Base-by-base conservation (phyloP, 2,329 filamentous ascomycete genomes). In the Tolypocladium pustulatum region DNA sequence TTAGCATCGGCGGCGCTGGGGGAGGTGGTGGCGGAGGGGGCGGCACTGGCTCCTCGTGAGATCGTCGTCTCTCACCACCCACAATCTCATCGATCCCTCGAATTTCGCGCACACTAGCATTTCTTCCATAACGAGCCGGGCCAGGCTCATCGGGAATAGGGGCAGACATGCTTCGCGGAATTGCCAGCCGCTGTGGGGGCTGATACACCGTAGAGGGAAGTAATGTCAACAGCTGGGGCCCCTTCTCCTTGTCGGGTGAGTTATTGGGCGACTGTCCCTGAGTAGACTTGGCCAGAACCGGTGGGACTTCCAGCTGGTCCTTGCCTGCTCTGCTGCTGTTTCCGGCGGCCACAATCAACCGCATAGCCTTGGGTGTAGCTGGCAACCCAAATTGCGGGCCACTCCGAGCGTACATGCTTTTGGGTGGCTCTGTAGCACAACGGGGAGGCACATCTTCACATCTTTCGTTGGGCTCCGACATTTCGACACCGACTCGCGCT, bases 321-420 rank as follows among this genome's bases (percentile, higher is more conserved):
- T 60, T 69, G 59, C 63, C 70, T 34, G 59, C 61, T 51, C 59
- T 79, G 75, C 59, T 65, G 74, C 75, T 49, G 52, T 79, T 75
- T 59, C 86, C 81, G 2, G 78, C 73, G 63, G 84, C 82, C 64
- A 93, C 85, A 51, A 90, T 85, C 1, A 95, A 85, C 25, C 89
- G 84, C 91, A 97, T 96, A 1, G 91, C 91, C 74, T 90, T 87
- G 36, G 93, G 92, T 0, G 92, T 97, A 2, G 91, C 90, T 17
- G 93, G 91, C n/a, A 96, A 81, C 0, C 91, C 92, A 56, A 93
- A 81, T 7, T 82, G 80, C 1, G 81, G 77, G 1, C 79, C 79
- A 2, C 68, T 73, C 20, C 69, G 64, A 38, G 77, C 76, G 61
- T 79, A 80, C 70, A 82, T 81, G 68, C 75, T 78, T 61, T 73